A percentile compares a stretch with the other conserved stretches of the same genome.
These are phyloP conservation scores for Glutinoglossum americanum DNA, from an alignment of 495 filamentous ascomycete genomes.

Conservation along the genomic window DNA sequence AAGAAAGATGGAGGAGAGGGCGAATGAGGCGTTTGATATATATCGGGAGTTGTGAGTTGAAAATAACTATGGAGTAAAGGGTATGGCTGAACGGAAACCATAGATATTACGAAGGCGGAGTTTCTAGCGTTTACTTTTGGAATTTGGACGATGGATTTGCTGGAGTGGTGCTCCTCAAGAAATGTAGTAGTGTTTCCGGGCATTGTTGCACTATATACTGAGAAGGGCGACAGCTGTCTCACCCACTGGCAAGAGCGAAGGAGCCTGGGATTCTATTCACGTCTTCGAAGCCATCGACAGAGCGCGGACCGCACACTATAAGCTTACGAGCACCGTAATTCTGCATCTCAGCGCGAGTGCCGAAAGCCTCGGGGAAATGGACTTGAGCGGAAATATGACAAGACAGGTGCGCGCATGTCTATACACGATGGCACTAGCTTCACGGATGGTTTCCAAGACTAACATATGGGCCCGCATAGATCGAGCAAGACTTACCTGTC, in stretches of 20 bases:
- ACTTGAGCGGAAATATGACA: slow-evolving; percentile 94
- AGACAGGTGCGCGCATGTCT: slow-evolving; percentile 22
- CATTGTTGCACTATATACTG: slow-evolving; percentile 1
- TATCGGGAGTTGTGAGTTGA: slow-evolving; percentile 61
- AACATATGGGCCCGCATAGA: slow-evolving; percentile 20
- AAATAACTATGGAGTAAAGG: not conserved
- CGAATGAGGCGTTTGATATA: slow-evolving; percentile 91
- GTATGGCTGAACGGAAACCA: not conserved
- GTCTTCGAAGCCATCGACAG: slow-evolving; percentile 92
- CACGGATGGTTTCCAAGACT: not conserved
- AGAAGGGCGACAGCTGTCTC: slow-evolving; percentile 27
- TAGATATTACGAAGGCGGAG: slow-evolving; percentile 86
- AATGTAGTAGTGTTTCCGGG: slow-evolving; percentile 31
- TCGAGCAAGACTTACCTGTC: slow-evolving; percentile 74
- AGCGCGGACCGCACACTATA: slow-evolving; percentile 81
- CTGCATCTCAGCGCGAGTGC: slow-evolving; percentile 56
- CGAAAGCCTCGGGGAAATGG: slow-evolving; percentile 63
- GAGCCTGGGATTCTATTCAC: slow-evolving; percentile 95
- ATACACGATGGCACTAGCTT: not conserved
- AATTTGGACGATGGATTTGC: slow-evolving; percentile 97
- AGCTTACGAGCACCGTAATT: slow-evolving; percentile 92
- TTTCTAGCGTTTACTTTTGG: slow-evolving; percentile 94
- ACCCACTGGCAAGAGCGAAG: slow-evolving; percentile 47
- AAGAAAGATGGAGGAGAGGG: slow-evolving; percentile 75
- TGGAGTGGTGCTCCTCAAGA: slow-evolving; percentile 86